phyloP scores from a whole-genome alignment of 257 asterid species.

The Prunella vulgaris region DNA sequence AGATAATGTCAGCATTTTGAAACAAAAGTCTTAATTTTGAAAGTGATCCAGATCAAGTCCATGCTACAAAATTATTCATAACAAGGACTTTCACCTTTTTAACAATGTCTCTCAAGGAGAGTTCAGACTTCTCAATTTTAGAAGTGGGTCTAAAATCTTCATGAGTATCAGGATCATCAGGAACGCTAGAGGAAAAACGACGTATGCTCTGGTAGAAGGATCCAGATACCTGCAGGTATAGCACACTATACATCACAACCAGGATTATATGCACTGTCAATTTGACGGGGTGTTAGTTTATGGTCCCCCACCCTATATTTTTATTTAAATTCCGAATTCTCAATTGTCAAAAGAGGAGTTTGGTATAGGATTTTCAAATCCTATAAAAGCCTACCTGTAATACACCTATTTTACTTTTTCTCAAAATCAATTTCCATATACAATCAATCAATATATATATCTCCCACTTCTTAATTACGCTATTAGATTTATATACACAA shows the following conservation, averaged over 20 bases:
- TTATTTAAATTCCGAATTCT: no score
- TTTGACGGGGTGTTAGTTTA: no score
- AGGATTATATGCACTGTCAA: not conserved
- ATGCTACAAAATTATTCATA: not conserved
- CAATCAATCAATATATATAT: no score
- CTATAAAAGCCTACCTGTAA: no score
- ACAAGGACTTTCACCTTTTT: conserved; percentile 56
- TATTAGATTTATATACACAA: no score
- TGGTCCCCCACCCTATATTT: no score
- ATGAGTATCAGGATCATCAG: conserved; percentile 79
- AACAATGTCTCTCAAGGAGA: conserved; percentile 60
- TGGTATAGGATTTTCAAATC: no score
- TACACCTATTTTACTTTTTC: no score
- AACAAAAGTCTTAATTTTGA: not conserved
- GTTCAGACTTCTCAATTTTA: conserved; percentile 38
- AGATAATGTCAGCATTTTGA: not conserved
- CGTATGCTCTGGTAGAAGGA: conserved; percentile 36
- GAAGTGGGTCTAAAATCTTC: conserved; percentile 78
- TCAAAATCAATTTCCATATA: no score
- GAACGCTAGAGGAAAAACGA: conserved; percentile 50
- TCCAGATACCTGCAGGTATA: conserved; percentile 42
- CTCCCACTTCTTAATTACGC: no score
- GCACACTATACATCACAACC: conserved; percentile 7
- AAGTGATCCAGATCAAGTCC: conserved; percentile 3
- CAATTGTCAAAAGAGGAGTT: no score